These are phyloP conservation scores for Mortierella hygrophila DNA, from an alignment of 192 early-diverging fungal genomes.

Conservation along the genomic window DNA sequence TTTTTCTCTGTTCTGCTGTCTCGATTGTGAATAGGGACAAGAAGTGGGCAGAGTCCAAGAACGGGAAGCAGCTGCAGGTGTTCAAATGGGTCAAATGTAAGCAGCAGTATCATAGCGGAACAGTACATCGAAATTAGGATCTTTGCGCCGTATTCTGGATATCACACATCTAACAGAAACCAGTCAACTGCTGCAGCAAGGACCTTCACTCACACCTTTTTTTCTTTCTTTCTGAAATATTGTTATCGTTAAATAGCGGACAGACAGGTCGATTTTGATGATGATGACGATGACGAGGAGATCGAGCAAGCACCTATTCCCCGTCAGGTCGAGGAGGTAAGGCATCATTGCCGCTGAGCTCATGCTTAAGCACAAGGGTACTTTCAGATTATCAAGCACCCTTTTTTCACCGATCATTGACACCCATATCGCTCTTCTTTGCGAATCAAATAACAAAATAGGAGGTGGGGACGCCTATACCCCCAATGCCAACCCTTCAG, in stretches of 20 bases:
- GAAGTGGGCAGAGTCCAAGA: conserved; percentile 58
- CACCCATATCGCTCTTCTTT: not conserved
- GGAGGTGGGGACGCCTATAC: conserved; percentile 49
- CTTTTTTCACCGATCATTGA: not conserved
- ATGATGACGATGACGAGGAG: conserved; percentile 58
- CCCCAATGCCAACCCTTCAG: conserved; percentile 47
- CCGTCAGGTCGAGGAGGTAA: conserved; percentile 36
- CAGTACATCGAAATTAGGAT: no score
- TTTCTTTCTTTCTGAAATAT: not conserved
- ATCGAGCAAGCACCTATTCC: conserved; percentile 37
- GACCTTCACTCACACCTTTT: not conserved
- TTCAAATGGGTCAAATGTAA: conserved; percentile 62
- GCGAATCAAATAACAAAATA: not conserved
- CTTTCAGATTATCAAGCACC: no score
- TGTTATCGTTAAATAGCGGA: conserved; percentile 27
- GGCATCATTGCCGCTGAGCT: not conserved
- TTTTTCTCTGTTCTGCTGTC: not conserved
- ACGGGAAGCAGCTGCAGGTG: conserved; percentile 52
- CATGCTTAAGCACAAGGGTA: not conserved
- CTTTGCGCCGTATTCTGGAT: no score
- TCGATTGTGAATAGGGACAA: conserved; percentile 44
- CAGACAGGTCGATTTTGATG: conserved; percentile 57
- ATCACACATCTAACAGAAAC: no score
- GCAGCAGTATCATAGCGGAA: not conserved
- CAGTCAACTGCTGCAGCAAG: no score